Percentiles rank a stretch among this genome's conserved stretches.
phyloP scores from a whole-genome alignment of 495 filamentous ascomycete species.

The Penicillium simplicissimum region DNA sequence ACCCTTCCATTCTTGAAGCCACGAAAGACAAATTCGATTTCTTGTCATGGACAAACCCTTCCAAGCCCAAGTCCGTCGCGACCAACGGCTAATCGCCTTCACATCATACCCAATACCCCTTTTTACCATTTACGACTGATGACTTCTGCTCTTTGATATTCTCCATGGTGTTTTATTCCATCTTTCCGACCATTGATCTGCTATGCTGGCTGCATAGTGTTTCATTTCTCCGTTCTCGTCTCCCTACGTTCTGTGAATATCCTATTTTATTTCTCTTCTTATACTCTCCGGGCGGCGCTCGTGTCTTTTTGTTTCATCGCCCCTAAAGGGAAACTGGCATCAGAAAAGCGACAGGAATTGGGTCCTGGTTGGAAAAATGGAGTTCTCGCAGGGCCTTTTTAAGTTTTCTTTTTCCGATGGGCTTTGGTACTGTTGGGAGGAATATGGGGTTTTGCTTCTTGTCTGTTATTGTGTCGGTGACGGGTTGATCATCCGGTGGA shows the following conservation, averaged over 20 bases:
- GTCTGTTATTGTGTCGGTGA: conserved; percentile 2
- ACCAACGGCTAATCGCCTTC: conserved; percentile 40
- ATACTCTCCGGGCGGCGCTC: conserved; percentile 24
- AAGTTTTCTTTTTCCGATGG: conserved; percentile 1
- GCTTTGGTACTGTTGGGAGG: neutral
- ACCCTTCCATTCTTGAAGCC: conserved; percentile 53
- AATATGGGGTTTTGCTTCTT: conserved; percentile 21
- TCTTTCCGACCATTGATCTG: conserved; percentile 10
- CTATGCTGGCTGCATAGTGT: conserved; percentile 26
- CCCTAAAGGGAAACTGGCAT: conserved; percentile 15
- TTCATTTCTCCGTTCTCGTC: conserved; percentile 6
- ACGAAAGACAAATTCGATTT: conserved; percentile 59
- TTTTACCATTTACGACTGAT: conserved; percentile 25
- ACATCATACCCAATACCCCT: conserved; percentile 8
- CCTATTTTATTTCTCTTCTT: conserved; percentile 13
- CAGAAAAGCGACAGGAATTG: conserved; percentile 27
- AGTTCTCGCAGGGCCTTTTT: conserved; percentile 18
- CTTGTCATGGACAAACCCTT: conserved; percentile 54
- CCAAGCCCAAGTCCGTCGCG: conserved; percentile 49
- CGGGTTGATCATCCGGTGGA: conserved; percentile 16
- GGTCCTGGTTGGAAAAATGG: conserved; percentile 23
- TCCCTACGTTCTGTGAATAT: conserved; percentile 34
- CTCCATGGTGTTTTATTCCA: conserved; percentile 11
- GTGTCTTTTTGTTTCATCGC: conserved; percentile 22
- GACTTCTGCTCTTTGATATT: conserved; percentile 19